phyloP scores from a whole-genome alignment of 129 eudicot genomes.

The Saposhnikovia divaricata region DNA sequence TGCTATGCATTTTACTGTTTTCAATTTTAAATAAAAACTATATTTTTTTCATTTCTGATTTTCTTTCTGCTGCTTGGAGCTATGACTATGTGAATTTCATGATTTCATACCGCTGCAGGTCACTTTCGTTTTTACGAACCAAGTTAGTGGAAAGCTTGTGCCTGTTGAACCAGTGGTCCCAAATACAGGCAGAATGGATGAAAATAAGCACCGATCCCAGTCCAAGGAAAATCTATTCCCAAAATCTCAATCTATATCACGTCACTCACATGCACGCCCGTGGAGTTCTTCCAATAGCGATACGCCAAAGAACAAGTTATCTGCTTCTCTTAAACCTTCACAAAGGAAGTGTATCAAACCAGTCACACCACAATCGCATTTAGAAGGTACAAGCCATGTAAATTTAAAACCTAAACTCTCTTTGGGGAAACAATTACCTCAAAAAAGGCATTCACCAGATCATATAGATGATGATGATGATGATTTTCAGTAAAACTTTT shows the following conservation, averaged over 20 bases:
- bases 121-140: constrained; percentile 84
- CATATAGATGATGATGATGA: constrained; percentile 29
- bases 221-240: constrained; percentile 25
- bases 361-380: constrained; percentile 35
- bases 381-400: constrained; percentile 33
- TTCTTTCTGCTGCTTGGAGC: neutral
- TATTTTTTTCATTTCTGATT: neutral
- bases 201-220: constrained; percentile 11
- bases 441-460: constrained; percentile 43
- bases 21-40: neutral
- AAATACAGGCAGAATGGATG: constrained; percentile 20
- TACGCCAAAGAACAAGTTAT: constrained; percentile 28
- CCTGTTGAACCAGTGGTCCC: constrained; percentile 66
- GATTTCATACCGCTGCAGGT: constrained; percentile 41
- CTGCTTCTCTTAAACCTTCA: constrained; percentile 34
- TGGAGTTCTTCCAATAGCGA: constrained; percentile 25
- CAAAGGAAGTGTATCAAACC: constrained; percentile 31
- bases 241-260: constrained; percentile 22
- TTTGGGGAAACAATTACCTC: constrained; percentile 39
- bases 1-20: neutral
- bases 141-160: constrained; percentile 87
- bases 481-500: constrained; percentile 22
- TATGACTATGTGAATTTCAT: neutral
- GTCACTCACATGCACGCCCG: constrained; percentile 25
- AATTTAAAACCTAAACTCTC: constrained; percentile 29